Evolutionary conservation across 73 alveolate genomes (phyloP).

Genomic region (Loxodes magnus): DNA sequence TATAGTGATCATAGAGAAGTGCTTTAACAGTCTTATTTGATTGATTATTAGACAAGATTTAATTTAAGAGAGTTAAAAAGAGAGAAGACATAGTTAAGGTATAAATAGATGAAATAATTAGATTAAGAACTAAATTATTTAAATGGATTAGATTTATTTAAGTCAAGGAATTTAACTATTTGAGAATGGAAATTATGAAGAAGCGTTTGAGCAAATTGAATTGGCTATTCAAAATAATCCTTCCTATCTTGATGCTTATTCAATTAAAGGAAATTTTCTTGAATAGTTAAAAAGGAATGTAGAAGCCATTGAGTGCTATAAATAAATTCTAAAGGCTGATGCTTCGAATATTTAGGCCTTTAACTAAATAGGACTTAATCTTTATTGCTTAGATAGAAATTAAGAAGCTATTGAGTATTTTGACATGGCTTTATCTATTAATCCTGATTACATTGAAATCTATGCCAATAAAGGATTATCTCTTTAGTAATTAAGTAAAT

Average conservation of each 20-base stretch:
- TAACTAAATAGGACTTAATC: not conserved
- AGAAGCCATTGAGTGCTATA: not conserved
- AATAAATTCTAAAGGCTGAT: not conserved
- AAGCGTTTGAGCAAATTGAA: too few species aligned
- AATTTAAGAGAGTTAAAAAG: too few species aligned
- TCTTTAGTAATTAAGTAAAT: not conserved
- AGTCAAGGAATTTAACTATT: too few species aligned
- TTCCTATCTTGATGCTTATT: not conserved
- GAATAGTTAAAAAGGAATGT: not conserved
- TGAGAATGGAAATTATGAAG: too few species aligned
- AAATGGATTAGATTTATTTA: too few species aligned
- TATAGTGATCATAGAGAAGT: too few species aligned
- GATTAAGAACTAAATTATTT: too few species aligned
- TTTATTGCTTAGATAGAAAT: not conserved
- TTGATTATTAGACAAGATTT: too few species aligned
- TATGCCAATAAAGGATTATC: not conserved
- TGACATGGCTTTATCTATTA: not conserved
- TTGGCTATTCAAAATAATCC: not conserved
- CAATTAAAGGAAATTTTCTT: not conserved
- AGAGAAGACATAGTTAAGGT: too few species aligned
- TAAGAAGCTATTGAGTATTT: not conserved
- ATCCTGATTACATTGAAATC: not conserved
- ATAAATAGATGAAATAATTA: too few species aligned
- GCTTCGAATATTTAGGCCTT: not conserved
- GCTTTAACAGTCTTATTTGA: too few species aligned